Percentiles rank a stretch among this genome's conserved stretches.
Evolutionary conservation across 148 eudicot genomes (phyloP).

Genomic region (Camellia granthamiana): DNA sequence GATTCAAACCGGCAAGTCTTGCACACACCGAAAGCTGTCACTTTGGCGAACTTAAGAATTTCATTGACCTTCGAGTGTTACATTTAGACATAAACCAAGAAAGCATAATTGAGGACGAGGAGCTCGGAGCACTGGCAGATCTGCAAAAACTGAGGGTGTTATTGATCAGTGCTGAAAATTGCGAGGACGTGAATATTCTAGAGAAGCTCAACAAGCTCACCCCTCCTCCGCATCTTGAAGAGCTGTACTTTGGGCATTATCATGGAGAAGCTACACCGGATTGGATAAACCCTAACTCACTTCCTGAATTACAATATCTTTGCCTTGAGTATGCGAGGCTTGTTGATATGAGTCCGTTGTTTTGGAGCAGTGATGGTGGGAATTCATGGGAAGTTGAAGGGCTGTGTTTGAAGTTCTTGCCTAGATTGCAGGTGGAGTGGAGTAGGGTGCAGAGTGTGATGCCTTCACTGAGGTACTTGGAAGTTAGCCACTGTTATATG

Average conservation of each 20-base stretch:
- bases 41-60: not conserved
- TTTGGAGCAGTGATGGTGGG: not conserved
- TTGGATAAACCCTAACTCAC: not conserved
- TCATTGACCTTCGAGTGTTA: not conserved
- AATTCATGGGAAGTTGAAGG: not conserved
- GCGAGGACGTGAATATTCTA: not conserved
- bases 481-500: not conserved
- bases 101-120: not conserved
- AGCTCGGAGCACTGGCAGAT: not conserved
- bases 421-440: not conserved
- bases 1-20: not conserved
- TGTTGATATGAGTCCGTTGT: not conserved
- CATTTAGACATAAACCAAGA: not conserved
- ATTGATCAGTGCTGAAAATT: not conserved
- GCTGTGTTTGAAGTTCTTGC: not conserved
- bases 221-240: not conserved
- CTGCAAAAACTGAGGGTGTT: not conserved
- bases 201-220: not conserved
- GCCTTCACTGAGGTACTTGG: not conserved
- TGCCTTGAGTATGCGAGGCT: not conserved
- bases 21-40: not conserved
- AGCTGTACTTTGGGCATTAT: not conserved
- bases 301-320: not conserved
- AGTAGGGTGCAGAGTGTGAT: not conserved
- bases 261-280: not conserved